phyloP scores from a whole-genome alignment of 441 rosid genomes.

The Populus hybrid region DNA sequence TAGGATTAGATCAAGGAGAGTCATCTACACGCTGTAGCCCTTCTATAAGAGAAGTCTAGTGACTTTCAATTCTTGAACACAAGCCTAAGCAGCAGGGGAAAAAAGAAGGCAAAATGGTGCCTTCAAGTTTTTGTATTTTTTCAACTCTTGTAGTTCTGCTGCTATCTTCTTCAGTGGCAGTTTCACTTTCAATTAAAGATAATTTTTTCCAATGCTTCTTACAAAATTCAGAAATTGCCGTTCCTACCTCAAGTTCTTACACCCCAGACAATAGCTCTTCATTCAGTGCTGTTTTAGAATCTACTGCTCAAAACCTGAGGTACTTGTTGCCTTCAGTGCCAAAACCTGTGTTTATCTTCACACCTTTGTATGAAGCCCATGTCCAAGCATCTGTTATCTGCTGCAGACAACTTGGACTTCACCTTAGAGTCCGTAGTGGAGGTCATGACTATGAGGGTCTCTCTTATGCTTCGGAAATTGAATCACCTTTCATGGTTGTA shows the following conservation, averaged over 20 bases:
- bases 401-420: slow-evolving; percentile 43
- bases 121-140: slow-evolving; percentile 10
- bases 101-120: slow-evolving; percentile 18
- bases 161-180: background rate
- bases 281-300: slow-evolving; percentile 40
- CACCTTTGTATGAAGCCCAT: slow-evolving; percentile 46
- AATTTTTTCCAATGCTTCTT: slow-evolving; percentile 42
- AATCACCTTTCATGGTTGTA: slow-evolving; percentile 46
- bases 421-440: slow-evolving; percentile 65
- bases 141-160: slow-evolving; percentile 14
- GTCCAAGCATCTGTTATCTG: slow-evolving; percentile 59
- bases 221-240: slow-evolving; percentile 27
- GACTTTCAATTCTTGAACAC: background rate
- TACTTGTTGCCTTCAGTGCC: slow-evolving; percentile 43
- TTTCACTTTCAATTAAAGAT: slow-evolving; percentile 27
- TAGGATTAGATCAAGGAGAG: slow-evolving; percentile 34
- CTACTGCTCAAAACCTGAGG: slow-evolving; percentile 64
- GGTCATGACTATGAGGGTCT: slow-evolving; percentile 36
- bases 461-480: slow-evolving; percentile 44
- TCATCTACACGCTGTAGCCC: slow-evolving; percentile 21
- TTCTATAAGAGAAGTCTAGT: slow-evolving; percentile 12
- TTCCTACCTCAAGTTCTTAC: slow-evolving; percentile 37
- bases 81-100: background rate
- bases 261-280: slow-evolving; percentile 36
- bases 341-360: slow-evolving; percentile 61